Evolutionary conservation across 192 early-diverging fungal species (phyloP).

Genomic region (Coemansia sp.): DNA sequence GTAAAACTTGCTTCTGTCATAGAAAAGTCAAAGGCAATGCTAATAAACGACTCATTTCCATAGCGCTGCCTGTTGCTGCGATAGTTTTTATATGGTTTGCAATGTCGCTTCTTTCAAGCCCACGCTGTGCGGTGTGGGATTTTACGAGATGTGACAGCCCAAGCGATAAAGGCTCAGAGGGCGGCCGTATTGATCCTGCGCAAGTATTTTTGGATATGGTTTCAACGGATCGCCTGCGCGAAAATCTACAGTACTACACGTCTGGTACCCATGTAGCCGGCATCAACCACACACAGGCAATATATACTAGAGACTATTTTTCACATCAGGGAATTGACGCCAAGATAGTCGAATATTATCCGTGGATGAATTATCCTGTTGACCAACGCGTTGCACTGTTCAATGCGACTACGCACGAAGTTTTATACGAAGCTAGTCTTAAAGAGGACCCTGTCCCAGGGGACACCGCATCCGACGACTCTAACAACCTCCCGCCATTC

Average conservation of each 20-base stretch:
- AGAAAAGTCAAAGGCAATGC: not conserved
- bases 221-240: slow-evolving; percentile 37
- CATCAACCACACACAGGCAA: slow-evolving; percentile 50
- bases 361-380: slow-evolving; percentile 57
- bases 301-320: slow-evolving; percentile 56
- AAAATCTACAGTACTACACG: slow-evolving; percentile 55
- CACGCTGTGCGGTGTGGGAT: slow-evolving; percentile 6
- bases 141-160: not conserved
- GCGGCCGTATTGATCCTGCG: slow-evolving; percentile 24
- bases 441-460: slow-evolving; percentile 60
- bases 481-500: slow-evolving; percentile 59
- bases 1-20: not conserved
- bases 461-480: slow-evolving; percentile 60
- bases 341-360: slow-evolving; percentile 60
- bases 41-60: not conserved
- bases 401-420: slow-evolving; percentile 32
- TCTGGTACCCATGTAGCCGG: slow-evolving; percentile 61
- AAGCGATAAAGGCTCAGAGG: not conserved
- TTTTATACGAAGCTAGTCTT: slow-evolving; percentile 58
- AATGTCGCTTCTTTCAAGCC: slow-evolving; percentile 6
- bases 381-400: slow-evolving; percentile 54
- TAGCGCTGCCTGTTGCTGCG: not conserved
- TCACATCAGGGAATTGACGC: slow-evolving; percentile 53
- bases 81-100: slow-evolving; percentile 14
- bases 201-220: slow-evolving; percentile 51